These are phyloP conservation scores for Heterobasidion irregulare DNA, from an alignment of 1,284 basidiomycete genomes.

Conservation along the genomic window DNA sequence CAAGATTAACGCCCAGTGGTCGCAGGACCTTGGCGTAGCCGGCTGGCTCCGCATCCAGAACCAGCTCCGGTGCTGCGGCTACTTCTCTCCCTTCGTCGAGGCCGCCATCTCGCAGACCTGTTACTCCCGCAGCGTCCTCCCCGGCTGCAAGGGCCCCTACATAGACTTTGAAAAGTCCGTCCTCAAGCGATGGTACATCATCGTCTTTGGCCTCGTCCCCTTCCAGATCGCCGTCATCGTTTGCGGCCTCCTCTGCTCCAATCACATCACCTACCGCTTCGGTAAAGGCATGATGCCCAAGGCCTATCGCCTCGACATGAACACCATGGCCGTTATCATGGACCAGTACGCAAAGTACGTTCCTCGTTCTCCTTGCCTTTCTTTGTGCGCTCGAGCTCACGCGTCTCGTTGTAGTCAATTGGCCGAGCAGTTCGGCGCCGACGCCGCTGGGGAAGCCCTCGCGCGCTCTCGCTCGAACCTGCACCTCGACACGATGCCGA, in stretches of 20 bases:
- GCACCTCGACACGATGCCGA: not conserved
- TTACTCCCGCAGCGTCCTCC: conserved; percentile 45
- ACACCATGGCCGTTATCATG: conserved; percentile 54
- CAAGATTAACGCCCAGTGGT: conserved; percentile 56
- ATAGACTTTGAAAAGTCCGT: conserved; percentile 39
- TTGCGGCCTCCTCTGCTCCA: conserved; percentile 44
- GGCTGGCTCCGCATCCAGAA: conserved; percentile 50
- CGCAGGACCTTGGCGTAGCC: conserved; percentile 33
- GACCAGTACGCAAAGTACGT: conserved; percentile 52
- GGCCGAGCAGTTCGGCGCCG: conserved; percentile 35
- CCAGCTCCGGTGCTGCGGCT: conserved; percentile 52
- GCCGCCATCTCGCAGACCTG: conserved; percentile 48
- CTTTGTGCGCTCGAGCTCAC: conserved; percentile 1
- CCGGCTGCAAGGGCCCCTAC: conserved; percentile 51
- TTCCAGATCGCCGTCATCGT: conserved; percentile 44
- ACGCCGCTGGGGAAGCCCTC: conserved; percentile 31
- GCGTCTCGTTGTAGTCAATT: conserved; percentile 23
- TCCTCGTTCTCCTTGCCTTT: not conserved
- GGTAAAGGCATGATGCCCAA: conserved; percentile 62
- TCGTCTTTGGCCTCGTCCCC: conserved; percentile 46
- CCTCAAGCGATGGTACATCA: conserved; percentile 45
- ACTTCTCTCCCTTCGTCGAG: conserved; percentile 52
- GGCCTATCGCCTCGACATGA: conserved; percentile 49
- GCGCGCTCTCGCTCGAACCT: conserved; percentile 26
- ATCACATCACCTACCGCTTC: conserved; percentile 59